Evolutionary conservation across 805 yeast genomes (phyloP).

Genomic region (Teunomyces lycoperdinae): DNA sequence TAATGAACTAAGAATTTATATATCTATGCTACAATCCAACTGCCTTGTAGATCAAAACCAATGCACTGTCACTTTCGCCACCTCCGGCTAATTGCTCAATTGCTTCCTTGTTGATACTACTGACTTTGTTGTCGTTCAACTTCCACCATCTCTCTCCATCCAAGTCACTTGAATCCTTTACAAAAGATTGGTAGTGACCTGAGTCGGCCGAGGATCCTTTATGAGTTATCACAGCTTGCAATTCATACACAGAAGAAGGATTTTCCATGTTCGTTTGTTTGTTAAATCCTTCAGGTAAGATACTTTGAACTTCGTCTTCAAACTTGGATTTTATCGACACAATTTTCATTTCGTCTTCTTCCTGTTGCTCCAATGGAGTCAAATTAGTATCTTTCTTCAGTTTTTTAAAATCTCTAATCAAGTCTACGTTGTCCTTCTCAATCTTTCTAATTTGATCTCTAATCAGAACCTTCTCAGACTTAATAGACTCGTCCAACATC

Average conservation of each 20-base stretch:
- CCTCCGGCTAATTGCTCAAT: constrained; percentile 92
- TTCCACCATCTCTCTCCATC: constrained; percentile 85
- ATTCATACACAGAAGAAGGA: constrained; percentile 83
- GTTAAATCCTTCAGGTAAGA: constrained; percentile 37
- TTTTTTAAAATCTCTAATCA: constrained; percentile 70
- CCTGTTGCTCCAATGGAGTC: constrained; percentile 54
- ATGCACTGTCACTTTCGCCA: constrained; percentile 95
- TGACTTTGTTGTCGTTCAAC: constrained; percentile 90
- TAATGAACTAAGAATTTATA: neutral
- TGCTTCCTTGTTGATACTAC: constrained; percentile 71
- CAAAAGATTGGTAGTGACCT: constrained; percentile 94
- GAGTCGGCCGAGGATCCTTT: constrained; percentile 95
- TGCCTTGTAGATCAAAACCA: constrained; percentile 82
- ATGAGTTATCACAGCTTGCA: constrained; percentile 83
- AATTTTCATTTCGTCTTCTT: constrained; percentile 50
- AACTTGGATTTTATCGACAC: constrained; percentile 50
- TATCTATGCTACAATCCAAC: constrained; percentile 49
- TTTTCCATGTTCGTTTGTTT: constrained; percentile 58
- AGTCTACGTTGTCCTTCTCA: constrained; percentile 71
- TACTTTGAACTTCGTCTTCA: constrained; percentile 41
- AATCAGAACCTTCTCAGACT: constrained; percentile 58
- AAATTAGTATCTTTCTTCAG: constrained; percentile 38
- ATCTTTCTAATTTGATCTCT: constrained; percentile 77
- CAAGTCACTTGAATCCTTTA: constrained; percentile 62
- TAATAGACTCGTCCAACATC: constrained; percentile 75